Evolutionary conservation across 2,329 filamentous ascomycete species (phyloP).

Genomic region (Ilyonectria robusta): DNA sequence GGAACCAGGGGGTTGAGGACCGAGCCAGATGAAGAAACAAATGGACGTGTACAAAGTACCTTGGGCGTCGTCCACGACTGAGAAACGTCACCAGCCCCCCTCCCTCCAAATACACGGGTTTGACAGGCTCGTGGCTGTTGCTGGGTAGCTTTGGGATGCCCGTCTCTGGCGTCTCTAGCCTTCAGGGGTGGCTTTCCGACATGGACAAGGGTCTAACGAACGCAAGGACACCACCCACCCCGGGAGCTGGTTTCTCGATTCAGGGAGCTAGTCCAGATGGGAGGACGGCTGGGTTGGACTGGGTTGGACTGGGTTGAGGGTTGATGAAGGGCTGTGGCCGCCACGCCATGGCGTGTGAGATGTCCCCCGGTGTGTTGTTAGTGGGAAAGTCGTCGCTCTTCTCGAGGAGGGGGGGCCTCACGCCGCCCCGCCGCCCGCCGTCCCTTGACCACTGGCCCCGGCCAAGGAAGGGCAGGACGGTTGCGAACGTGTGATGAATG

Average conservation of each 20-base stretch:
- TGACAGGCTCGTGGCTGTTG: slow-evolving; percentile 48
- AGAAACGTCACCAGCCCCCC: slow-evolving; percentile 46
- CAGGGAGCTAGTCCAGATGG: slow-evolving; percentile 41
- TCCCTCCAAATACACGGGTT: slow-evolving; percentile 36
- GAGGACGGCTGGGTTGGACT: slow-evolving; percentile 11
- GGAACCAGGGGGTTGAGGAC: slow-evolving; percentile 42
- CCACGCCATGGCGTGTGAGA: slow-evolving; percentile 41
- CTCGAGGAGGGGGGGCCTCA: slow-evolving; percentile 23
- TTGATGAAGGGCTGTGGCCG: slow-evolving; percentile 19
- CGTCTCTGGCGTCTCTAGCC: slow-evolving; percentile 25
- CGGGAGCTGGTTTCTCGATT: slow-evolving; percentile 46
- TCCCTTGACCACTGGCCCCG: slow-evolving; percentile 33
- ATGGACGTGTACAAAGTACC: slow-evolving; percentile 41
- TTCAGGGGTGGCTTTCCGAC: slow-evolving; percentile 44
- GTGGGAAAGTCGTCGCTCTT: slow-evolving; percentile 30
- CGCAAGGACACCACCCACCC: slow-evolving; percentile 41
- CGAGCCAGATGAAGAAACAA: slow-evolving; percentile 48
- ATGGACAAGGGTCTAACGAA: slow-evolving; percentile 46
- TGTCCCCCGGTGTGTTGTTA: slow-evolving; percentile 39
- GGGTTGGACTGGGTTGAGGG: background rate
- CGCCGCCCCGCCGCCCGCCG: slow-evolving; percentile 19
- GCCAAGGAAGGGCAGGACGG: slow-evolving; percentile 35
- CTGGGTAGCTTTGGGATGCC: slow-evolving; percentile 40
- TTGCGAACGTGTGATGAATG: slow-evolving; percentile 47
- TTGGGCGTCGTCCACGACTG: slow-evolving; percentile 44